Evolutionary conservation across 2,329 filamentous ascomycete species (phyloP).

Genomic region (Aplosporella prunicola): DNA sequence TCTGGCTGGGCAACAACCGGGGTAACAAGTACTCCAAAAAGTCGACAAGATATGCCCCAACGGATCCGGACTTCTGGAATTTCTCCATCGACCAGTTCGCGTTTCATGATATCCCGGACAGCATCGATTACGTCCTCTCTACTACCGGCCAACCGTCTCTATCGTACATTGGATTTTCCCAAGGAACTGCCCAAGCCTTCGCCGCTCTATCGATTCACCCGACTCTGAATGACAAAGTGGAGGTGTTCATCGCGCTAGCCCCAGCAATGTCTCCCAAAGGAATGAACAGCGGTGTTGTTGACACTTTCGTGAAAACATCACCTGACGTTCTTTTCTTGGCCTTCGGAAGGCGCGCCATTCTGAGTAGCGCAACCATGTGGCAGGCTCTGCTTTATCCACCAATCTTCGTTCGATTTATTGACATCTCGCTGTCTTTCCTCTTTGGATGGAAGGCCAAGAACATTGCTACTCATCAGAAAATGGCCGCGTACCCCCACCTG

Average conservation of each 20-base stretch:
- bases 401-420: slow-evolving; percentile 81
- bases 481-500: slow-evolving; percentile 89
- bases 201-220: slow-evolving; percentile 88
- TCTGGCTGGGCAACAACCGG: slow-evolving; percentile 96
- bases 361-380: slow-evolving; percentile 94
- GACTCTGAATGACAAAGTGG: slow-evolving; percentile 80
- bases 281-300: slow-evolving; percentile 79
- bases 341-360: slow-evolving; percentile 83
- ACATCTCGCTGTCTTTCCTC: slow-evolving; percentile 68
- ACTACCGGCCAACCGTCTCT: slow-evolving; percentile 74
- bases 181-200: slow-evolving; percentile 94
- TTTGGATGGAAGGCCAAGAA: slow-evolving; percentile 86
- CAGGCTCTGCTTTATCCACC: slow-evolving; percentile 91
- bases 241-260: slow-evolving; percentile 91
- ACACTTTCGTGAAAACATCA: slow-evolving; percentile 86
- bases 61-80: slow-evolving; percentile 77
- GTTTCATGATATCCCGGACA: slow-evolving; percentile 93
- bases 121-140: slow-evolving; percentile 80
- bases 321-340: slow-evolving; percentile 86
- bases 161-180: slow-evolving; percentile 94
- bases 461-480: slow-evolving; percentile 77
- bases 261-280: slow-evolving; percentile 95
- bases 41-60: slow-evolving; percentile 65
- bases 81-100: slow-evolving; percentile 99
- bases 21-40: slow-evolving; percentile 99